These are phyloP conservation scores for Umbilicus rupestris DNA, from an alignment of 164 flowering plant species.

Conservation along the genomic window DNA sequence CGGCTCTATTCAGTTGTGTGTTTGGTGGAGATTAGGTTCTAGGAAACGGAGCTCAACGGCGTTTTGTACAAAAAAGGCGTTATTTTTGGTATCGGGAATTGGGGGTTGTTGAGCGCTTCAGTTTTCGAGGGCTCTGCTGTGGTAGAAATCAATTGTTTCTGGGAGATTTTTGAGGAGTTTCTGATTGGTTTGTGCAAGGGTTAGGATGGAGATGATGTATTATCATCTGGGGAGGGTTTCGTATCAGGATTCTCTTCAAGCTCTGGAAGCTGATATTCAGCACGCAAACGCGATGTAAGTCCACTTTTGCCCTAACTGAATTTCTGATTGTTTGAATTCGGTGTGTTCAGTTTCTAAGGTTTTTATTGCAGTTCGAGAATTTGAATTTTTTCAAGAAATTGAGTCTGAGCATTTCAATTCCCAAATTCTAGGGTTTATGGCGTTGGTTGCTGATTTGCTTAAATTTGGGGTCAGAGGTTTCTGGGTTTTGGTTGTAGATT, in stretches of 20 bases:
- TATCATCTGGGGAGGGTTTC: conserved; percentile 49
- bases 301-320: conserved; percentile 3
- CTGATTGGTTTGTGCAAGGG: background rate
- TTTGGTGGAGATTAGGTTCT: conserved; percentile 14
- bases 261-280: conserved; percentile 70
- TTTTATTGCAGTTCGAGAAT: background rate
- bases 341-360: background rate
- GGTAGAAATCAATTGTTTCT: background rate
- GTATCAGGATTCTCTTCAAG: conserved; percentile 53
- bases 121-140: background rate
- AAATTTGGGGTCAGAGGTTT: background rate
- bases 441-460: background rate
- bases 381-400: too few species aligned
- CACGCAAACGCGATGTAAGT: conserved; percentile 75
- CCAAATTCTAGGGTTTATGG: background rate
- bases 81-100: background rate
- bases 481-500: background rate
- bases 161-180: background rate
- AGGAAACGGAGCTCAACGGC: background rate
- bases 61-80: background rate
- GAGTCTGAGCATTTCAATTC: background rate
- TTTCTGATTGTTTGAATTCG: background rate
- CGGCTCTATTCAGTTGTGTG: conserved; percentile 3
- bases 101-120: background rate
- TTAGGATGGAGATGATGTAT: conserved; percentile 46